phyloP scores from a whole-genome alignment of 345 rosid genomes.

The Populus tremula region DNA sequence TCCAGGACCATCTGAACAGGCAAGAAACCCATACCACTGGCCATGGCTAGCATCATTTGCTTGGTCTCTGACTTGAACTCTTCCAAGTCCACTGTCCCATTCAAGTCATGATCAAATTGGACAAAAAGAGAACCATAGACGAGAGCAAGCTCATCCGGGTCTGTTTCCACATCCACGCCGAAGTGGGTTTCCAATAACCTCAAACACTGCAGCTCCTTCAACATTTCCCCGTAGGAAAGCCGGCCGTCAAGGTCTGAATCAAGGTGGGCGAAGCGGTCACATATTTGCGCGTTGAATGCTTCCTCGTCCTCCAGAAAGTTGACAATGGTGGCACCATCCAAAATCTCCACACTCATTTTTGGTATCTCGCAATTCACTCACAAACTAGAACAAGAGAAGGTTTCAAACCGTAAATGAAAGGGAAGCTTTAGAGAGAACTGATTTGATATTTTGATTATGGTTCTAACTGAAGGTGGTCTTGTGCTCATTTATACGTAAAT shows the following conservation, averaged over 20 bases:
- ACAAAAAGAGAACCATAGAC: slow-evolving; percentile 33
- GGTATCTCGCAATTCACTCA: no score
- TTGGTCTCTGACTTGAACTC: slow-evolving; percentile 50
- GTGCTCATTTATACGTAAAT: background rate
- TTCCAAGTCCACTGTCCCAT: slow-evolving; percentile 37
- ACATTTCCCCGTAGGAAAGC: slow-evolving; percentile 43
- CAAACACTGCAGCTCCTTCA: slow-evolving; percentile 41
- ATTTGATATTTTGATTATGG: background rate
- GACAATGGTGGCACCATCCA: slow-evolving; percentile 37
- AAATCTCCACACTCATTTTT: slow-evolving; percentile 42
- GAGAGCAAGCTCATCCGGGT: slow-evolving; percentile 21
- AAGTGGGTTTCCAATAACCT: slow-evolving; percentile 42
- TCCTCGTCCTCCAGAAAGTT: slow-evolving; percentile 45
- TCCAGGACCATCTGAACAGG: slow-evolving; percentile 51
- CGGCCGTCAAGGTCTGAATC: slow-evolving; percentile 37
- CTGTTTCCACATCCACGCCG: slow-evolving; percentile 32
- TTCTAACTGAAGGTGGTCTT: background rate
- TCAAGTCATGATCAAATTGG: slow-evolving; percentile 41
- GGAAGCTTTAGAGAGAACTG: background rate
- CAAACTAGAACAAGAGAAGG: background rate
- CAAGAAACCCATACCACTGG: slow-evolving; percentile 46
- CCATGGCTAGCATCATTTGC: slow-evolving; percentile 48
- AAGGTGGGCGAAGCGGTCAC: slow-evolving; percentile 28
- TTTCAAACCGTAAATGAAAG: background rate
- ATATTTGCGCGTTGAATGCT: slow-evolving; percentile 30